Percentiles rank a stretch among this genome's conserved stretches.
Conservation (phyloP, 805 yeast genomes). For the Candida sithepensis region DNA sequence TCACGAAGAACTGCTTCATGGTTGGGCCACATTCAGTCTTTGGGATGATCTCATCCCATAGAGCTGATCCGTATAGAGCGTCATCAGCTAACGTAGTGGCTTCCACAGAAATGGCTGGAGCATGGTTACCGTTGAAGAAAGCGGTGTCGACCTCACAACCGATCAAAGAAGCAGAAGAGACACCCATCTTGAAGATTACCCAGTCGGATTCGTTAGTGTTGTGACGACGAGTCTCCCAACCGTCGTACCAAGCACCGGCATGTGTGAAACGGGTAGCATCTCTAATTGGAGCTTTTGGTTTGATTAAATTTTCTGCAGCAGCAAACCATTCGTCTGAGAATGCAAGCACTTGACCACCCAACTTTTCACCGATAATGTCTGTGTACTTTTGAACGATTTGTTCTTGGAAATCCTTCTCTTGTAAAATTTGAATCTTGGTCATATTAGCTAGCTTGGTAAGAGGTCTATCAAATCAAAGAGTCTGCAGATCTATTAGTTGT, state of each 20-base stretch:
- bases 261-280: constrained; percentile 76
- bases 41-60: constrained; percentile 72
- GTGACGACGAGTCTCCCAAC: constrained; percentile 98
- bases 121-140: constrained; percentile 92
- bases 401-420: constrained; percentile 40
- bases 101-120: constrained; percentile 85
- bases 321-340: constrained; percentile 95
- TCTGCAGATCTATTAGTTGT: background rate
- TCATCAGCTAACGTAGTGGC: constrained; percentile 45
- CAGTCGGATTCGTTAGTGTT: constrained; percentile 81
- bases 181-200: constrained; percentile 83
- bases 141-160: constrained; percentile 94
- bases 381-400: constrained; percentile 50
- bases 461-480: too few species aligned
- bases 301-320: constrained; percentile 79
- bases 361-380: constrained; percentile 79
- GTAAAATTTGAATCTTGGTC: background rate
- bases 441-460: background rate
- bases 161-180: constrained; percentile 68
- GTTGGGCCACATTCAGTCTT: constrained; percentile 85
- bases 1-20: constrained; percentile 77
- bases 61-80: constrained; percentile 29
- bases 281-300: constrained; percentile 75
- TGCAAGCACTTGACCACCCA: constrained; percentile 71
- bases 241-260: constrained; percentile 97